Conservation (phyloP, 2,329 filamentous ascomycete genomes). For the Xylariaceae sp. region DNA sequence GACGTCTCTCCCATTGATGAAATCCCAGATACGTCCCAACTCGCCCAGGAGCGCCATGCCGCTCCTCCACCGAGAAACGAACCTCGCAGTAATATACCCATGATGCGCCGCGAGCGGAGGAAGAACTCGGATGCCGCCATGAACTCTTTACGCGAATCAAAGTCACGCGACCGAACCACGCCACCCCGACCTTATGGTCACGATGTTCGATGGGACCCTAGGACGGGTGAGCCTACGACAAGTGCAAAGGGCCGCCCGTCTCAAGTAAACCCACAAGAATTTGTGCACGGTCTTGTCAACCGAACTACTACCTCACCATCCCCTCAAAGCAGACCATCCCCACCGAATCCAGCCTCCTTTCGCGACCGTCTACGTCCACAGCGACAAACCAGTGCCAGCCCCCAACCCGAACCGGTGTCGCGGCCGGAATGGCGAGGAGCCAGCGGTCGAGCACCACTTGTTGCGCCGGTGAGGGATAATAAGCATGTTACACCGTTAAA, state of each 20-base stretch:
- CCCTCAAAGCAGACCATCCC: slow-evolving; percentile 37
- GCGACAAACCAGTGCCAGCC: slow-evolving; percentile 42
- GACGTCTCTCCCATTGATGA: slow-evolving; percentile 64
- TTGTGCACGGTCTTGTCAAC: slow-evolving; percentile 47
- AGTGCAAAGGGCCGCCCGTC: slow-evolving; percentile 60
- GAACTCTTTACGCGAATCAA: slow-evolving; percentile 48
- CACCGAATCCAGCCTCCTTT: slow-evolving; percentile 47
- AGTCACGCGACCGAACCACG: slow-evolving; percentile 46
- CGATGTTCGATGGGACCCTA: slow-evolving; percentile 67
- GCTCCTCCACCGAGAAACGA: slow-evolving; percentile 33
- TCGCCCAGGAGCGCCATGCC: slow-evolving; percentile 30
- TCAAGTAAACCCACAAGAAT: slow-evolving; percentile 62
- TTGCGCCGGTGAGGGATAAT: slow-evolving; percentile 69
- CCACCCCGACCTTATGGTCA: slow-evolving; percentile 43
- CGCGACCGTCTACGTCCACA: slow-evolving; percentile 55
- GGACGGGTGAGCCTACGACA: slow-evolving; percentile 70
- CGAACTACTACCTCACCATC: slow-evolving; percentile 35
- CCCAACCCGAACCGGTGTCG: slow-evolving; percentile 32
- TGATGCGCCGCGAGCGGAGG: slow-evolving; percentile 58
- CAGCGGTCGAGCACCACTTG: slow-evolving; percentile 70
- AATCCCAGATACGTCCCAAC: slow-evolving; percentile 46
- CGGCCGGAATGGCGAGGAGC: slow-evolving; percentile 74
- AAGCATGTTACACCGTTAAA: slow-evolving; percentile 61
- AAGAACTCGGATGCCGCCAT: slow-evolving; percentile 51
- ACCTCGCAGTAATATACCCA: slow-evolving; percentile 55